A percentile compares a stretch with the other conserved stretches of the same genome.
phyloP scores from a whole-genome alignment of 345 rosid genomes.

The Aquilaria malaccensis region DNA sequence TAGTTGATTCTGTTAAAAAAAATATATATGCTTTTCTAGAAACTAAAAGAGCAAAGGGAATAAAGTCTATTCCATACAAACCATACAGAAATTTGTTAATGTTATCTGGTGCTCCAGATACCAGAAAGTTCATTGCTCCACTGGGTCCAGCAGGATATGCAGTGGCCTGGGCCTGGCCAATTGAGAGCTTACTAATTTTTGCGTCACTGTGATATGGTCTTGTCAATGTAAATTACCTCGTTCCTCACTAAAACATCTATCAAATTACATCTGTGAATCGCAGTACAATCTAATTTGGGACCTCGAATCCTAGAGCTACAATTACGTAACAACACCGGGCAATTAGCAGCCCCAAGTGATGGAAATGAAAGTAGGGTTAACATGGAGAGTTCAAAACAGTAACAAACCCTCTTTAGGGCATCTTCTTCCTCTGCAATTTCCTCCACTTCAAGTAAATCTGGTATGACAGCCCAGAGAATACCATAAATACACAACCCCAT shows the following conservation, averaged over 20 bases:
- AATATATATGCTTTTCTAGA: no score
- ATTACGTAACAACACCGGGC: constrained; percentile 17
- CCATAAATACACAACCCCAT: constrained; percentile 91
- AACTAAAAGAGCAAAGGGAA: no score
- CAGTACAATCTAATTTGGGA: constrained; percentile 8
- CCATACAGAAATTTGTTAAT: no score
- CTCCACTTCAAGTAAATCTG: constrained; percentile 93
- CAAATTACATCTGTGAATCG: constrained; percentile 10
- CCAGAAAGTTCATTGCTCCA: no score
- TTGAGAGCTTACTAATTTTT: no score
- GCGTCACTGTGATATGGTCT: no score
- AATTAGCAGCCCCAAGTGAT: constrained; percentile 9
- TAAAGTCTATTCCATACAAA: no score
- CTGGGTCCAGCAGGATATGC: no score
- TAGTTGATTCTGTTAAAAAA: no score
- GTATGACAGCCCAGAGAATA: constrained; percentile 89
- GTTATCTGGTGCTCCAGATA: no score
- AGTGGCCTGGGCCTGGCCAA: no score
- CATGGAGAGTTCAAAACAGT: constrained; percentile 10
- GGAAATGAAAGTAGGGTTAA: constrained; percentile 9
- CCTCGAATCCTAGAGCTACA: constrained; percentile 14
- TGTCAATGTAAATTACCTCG: background rate
- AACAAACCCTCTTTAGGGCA: constrained; percentile 28
- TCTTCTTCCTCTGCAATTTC: constrained; percentile 70
- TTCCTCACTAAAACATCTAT: constrained; percentile 7